phyloP scores from a whole-genome alignment of 176 grass and related monocot genomes.

The barley (Hordeum vulgare) region MorexV3_pseudomolecules_assembly NC_058518.1:5895345-5895844 shows the following conservation, averaged over 20 bases:
- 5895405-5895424: neutral
- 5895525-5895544: neutral
- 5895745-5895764: too few species aligned
- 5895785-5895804: too few species aligned
- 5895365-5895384: neutral
- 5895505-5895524: neutral
- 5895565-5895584: neutral
- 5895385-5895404: too few species aligned
- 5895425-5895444: neutral
- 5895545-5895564: neutral
- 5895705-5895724: too few species aligned
- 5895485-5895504: too few species aligned
- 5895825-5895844: too few species aligned
- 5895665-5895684: too few species aligned
- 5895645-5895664: neutral
- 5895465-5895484: neutral
- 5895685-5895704: too few species aligned
- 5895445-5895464: neutral
- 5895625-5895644: neutral
- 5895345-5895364: neutral
- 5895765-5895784: too few species aligned
- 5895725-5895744: too few species aligned
- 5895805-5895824: too few species aligned
- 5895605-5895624: neutral
- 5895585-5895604: neutral